Evolutionary conservation across 768 basidiomycete species (phyloP).

Genomic region (Lactarius hatsudake): DNA sequence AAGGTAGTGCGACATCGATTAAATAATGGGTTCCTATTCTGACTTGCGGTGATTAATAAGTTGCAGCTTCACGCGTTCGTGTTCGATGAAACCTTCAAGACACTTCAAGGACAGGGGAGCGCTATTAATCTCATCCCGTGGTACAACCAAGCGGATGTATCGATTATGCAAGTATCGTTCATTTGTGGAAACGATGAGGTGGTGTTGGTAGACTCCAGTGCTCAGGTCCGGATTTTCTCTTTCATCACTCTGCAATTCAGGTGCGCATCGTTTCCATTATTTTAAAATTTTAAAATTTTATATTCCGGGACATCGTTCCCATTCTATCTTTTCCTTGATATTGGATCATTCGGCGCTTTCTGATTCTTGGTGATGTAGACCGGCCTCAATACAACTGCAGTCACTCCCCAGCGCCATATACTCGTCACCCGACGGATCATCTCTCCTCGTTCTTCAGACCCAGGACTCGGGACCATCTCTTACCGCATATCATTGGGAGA

Average conservation of each 20-base stretch:
- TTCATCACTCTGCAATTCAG: conserved; percentile 51
- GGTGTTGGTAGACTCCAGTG: conserved; percentile 44
- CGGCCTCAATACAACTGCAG: conserved; percentile 42
- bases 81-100: conserved; percentile 26
- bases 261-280: conserved; percentile 34
- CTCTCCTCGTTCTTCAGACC: conserved; percentile 40
- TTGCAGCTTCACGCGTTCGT: conserved; percentile 44
- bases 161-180: conserved; percentile 43
- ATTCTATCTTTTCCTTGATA: too few relatives aligned
- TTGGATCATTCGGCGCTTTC: neutral
- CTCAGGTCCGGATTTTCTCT: conserved; percentile 24
- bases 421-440: conserved; percentile 54
- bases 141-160: conserved; percentile 35
- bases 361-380: conserved; percentile 33
- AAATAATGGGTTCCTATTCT: neutral
- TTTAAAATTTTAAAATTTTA: too few relatives aligned
- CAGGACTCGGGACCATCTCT: neutral
- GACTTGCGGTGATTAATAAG: conserved; percentile 14
- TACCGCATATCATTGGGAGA: neutral
- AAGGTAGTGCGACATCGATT: conserved; percentile 36
- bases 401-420: conserved; percentile 36
- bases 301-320: too few relatives aligned
- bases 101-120: conserved; percentile 28
- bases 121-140: conserved; percentile 42
- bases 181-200: conserved; percentile 51